Conservation (phyloP, 1,284 basidiomycete species). For the Vanrija humicola region DNA sequence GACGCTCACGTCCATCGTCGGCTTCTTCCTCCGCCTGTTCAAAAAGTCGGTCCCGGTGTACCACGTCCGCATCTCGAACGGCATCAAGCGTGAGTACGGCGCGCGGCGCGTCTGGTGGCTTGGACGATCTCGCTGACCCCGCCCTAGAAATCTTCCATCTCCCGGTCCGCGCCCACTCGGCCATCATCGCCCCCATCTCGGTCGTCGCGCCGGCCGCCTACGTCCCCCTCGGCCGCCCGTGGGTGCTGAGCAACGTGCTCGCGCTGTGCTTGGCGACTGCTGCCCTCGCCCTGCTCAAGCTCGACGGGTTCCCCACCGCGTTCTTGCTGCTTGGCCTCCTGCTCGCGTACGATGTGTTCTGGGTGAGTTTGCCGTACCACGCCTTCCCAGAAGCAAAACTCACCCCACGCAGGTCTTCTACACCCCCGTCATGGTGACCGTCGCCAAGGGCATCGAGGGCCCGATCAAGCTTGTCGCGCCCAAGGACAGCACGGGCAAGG, state of each 20-base stretch:
- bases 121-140: conserved; percentile 1
- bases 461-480: conserved; percentile 90
- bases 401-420: conserved; percentile 38
- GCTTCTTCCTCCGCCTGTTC: conserved; percentile 18
- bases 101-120: not conserved
- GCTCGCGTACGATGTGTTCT: conserved; percentile 77
- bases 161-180: conserved; percentile 51
- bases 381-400: too few relatives aligned
- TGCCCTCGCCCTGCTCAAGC: conserved; percentile 72
- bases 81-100: conserved; percentile 39
- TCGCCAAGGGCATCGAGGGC: conserved; percentile 86
- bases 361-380: conserved; percentile 56
- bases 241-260: conserved; percentile 72
- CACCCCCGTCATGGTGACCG: conserved; percentile 69
- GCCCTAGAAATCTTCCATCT: conserved; percentile 42
- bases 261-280: conserved; percentile 80
- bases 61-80: conserved; percentile 42
- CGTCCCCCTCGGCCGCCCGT: conserved; percentile 60
- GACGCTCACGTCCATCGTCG: conserved; percentile 36
- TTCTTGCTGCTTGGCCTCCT: conserved; percentile 72
- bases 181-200: conserved; percentile 63
- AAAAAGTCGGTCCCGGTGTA: conserved; percentile 28
- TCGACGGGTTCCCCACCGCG: conserved; percentile 90
- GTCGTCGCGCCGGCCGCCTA: conserved; percentile 67
- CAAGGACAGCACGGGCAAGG: conserved; percentile 52